These are phyloP conservation scores for Sclerotinia borealis DNA, from an alignment of 2,329 filamentous ascomycete species.

Conservation along the genomic window DNA sequence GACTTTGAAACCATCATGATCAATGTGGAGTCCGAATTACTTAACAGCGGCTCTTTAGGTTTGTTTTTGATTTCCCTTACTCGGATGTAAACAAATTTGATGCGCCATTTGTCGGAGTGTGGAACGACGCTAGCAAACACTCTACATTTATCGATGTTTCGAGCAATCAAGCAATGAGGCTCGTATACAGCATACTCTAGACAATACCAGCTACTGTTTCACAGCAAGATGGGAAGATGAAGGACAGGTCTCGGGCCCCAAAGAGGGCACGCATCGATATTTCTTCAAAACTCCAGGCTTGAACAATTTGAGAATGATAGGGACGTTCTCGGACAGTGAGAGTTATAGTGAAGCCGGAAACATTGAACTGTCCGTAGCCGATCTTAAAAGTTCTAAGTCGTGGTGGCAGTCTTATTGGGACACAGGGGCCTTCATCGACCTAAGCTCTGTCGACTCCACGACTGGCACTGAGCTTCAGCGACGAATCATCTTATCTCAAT, in stretches of 20 bases:
- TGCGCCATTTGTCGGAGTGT: constrained; percentile 37
- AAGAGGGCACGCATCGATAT: constrained; percentile 21
- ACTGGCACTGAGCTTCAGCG: constrained; percentile 40
- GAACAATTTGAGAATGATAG: not conserved
- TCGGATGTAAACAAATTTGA: constrained; percentile 40
- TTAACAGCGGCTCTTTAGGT: constrained; percentile 32
- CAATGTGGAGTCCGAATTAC: constrained; percentile 34
- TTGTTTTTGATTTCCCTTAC: constrained; percentile 41
- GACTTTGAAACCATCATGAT: constrained; percentile 36
- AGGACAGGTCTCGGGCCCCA: constrained; percentile 17
- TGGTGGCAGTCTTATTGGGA: constrained; percentile 32
- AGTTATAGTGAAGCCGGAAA: not conserved
- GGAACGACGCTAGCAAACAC: constrained; percentile 37
- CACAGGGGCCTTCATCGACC: constrained; percentile 38
- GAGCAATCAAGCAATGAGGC: constrained; percentile 18
- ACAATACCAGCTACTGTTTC: constrained; percentile 37
- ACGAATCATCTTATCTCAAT: constrained; percentile 40
- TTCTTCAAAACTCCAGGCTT: constrained; percentile 13
- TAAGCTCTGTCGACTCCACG: constrained; percentile 33
- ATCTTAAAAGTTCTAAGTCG: constrained; percentile 11
- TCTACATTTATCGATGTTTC: constrained; percentile 29
- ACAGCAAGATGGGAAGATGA: constrained; percentile 20
- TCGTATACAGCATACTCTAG: constrained; percentile 36
- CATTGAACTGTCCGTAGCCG: not conserved
- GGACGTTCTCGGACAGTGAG: not conserved